phyloP scores from a whole-genome alignment of 805 yeast genomes.

The Candida alai region DNA sequence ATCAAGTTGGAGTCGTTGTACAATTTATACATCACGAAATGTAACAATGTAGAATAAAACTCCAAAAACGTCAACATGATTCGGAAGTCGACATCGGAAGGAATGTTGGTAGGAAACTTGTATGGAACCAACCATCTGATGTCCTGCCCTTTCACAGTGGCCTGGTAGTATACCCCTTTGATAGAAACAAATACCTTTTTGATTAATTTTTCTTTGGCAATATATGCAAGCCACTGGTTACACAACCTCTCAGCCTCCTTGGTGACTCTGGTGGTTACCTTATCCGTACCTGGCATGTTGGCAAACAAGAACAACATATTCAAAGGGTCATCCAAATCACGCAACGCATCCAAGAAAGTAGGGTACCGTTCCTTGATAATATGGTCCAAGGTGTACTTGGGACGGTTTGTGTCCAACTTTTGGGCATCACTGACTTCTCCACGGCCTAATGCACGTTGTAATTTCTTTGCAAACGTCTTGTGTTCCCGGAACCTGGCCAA shows the following conservation, averaged over 20 bases:
- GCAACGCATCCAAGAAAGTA: constrained; percentile 82
- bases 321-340: constrained; percentile 93
- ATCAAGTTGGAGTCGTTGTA: constrained; percentile 82
- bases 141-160: constrained; percentile 84
- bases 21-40: constrained; percentile 80
- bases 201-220: constrained; percentile 77
- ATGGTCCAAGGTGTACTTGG: constrained; percentile 82
- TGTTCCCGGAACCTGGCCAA: constrained; percentile 90
- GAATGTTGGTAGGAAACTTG: constrained; percentile 94
- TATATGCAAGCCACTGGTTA: constrained; percentile 93
- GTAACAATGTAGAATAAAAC: constrained; percentile 87
- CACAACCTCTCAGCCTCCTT: constrained; percentile 82
- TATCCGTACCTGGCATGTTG: constrained; percentile 90
- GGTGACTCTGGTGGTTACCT: constrained; percentile 75
- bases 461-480: constrained; percentile 87
- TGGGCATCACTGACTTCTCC: constrained; percentile 90
- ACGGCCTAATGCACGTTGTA: constrained; percentile 84
- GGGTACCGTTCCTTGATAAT: constrained; percentile 95
- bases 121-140: constrained; percentile 95
- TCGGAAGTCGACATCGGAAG: constrained; percentile 90
- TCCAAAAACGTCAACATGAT: constrained; percentile 96
- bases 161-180: constrained; percentile 96
- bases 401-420: constrained; percentile 74
- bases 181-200: constrained; percentile 92
- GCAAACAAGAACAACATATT: constrained; percentile 93